Evolutionary conservation across 73 alveolate species (phyloP).

Genomic region (Tetrahymena borealis): DNA sequence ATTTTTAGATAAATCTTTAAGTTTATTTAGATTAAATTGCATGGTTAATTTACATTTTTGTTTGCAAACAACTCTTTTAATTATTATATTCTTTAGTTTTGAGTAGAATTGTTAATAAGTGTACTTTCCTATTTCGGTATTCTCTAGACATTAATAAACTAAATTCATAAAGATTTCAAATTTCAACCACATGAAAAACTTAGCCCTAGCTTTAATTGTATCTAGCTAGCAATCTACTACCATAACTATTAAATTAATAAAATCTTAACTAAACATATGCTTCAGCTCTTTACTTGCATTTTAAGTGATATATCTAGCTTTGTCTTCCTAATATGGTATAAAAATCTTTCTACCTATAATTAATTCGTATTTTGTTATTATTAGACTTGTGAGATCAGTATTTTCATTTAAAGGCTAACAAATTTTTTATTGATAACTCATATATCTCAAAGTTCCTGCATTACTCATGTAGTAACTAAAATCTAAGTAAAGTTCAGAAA

Average conservation of each 20-base stretch:
- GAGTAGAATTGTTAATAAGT: not conserved
- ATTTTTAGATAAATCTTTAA: not conserved
- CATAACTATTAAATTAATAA: not conserved
- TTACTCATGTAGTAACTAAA: not conserved
- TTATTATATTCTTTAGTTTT: not conserved
- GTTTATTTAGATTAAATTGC: not conserved
- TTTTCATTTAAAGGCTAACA: not conserved
- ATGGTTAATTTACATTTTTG: not conserved
- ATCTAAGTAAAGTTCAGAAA: not conserved
- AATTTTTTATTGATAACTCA: not conserved
- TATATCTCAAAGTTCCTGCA: not conserved
- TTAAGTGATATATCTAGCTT: not conserved
- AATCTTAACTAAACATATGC: not conserved
- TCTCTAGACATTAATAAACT: not conserved
- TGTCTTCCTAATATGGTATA: not conserved
- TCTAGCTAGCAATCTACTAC: not conserved
- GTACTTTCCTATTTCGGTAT: not conserved
- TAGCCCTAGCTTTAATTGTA: not conserved
- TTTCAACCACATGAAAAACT: not conserved
- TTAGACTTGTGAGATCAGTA: not conserved
- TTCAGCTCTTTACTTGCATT: not conserved
- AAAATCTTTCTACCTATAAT: not conserved
- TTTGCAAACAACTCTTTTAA: not conserved
- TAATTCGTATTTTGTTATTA: not conserved
- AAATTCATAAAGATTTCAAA: not conserved